Percentiles rank a stretch among this genome's conserved stretches.
Evolutionary conservation across 306 rosid species (phyloP).

Genomic region (Acacia confusa): DNA sequence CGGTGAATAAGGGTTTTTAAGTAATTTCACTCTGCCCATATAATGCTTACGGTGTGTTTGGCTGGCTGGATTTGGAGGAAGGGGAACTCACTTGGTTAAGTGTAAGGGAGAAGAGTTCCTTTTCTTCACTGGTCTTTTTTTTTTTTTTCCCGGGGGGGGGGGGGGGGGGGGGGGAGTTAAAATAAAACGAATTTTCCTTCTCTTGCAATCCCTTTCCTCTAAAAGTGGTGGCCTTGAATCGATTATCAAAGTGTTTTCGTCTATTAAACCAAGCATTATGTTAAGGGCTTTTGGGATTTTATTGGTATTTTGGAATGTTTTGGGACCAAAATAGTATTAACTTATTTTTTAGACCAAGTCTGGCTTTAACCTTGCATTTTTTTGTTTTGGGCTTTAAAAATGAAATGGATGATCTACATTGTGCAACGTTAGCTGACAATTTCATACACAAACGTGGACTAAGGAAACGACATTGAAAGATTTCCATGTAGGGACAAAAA

Average conservation of each 20-base stretch:
- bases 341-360: not conserved
- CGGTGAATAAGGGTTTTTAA: not conserved
- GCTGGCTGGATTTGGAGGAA: not conserved
- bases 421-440: not conserved
- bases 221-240: not conserved
- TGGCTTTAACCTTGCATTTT: not conserved
- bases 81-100: too few relatives aligned
- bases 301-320: not conserved
- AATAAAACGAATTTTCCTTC: not conserved
- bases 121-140: too few relatives aligned
- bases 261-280: not conserved
- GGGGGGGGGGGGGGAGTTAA: not conserved
- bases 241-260: not conserved
- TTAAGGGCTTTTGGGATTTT: not conserved
- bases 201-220: not conserved
- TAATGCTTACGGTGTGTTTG: too few relatives aligned
- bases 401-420: not conserved
- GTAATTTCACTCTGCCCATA: not conserved
- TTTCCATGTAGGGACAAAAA: not conserved
- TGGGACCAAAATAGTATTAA: not conserved
- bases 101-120: too few relatives aligned
- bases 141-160: too few relatives aligned
- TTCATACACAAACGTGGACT: not conserved
- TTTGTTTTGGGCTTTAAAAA: too few relatives aligned
- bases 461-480: not conserved